Evolutionary conservation across 352 stramenopile species (phyloP).

Genomic region (Saprolegnia parasitica): DNA sequence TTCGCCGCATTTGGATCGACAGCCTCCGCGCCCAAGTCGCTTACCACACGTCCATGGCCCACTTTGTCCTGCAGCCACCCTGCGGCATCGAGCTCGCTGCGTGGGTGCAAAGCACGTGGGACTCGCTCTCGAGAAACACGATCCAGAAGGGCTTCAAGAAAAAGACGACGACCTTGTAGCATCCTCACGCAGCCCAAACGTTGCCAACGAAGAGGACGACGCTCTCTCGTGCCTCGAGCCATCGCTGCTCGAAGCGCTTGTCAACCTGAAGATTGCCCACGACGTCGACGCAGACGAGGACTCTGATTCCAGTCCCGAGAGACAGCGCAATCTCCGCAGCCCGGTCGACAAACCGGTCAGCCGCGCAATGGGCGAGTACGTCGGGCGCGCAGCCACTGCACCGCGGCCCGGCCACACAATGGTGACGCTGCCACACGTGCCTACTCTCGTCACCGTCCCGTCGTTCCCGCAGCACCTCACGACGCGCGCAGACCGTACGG

Average conservation of each 20-base stretch:
- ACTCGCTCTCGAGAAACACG: neutral
- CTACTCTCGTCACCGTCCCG: too few relatives aligned
- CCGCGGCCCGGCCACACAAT: too few relatives aligned
- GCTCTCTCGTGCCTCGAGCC: neutral
- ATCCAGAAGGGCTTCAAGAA: neutral
- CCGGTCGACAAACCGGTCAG: too few relatives aligned
- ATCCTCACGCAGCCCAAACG: neutral
- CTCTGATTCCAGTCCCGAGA: neutral
- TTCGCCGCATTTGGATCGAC: slow-evolving; percentile 25
- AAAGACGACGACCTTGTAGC: neutral
- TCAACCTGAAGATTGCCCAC: neutral
- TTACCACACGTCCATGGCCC: neutral
- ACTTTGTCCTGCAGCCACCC: neutral
- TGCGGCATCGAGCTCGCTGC: neutral
- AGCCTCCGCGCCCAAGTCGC: slow-evolving; percentile 25
- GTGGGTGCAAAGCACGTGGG: neutral
- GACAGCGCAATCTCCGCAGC: neutral
- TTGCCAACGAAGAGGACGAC: neutral
- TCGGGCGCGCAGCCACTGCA: too few relatives aligned
- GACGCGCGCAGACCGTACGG: too few relatives aligned
- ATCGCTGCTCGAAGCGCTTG: neutral
- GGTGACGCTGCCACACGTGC: too few relatives aligned
- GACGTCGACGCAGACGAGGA: neutral
- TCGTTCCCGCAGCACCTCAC: too few relatives aligned
- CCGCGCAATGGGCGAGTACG: too few relatives aligned